A percentile compares a stretch with the other conserved stretches of the same genome.
Evolutionary conservation across 2,329 filamentous ascomycete genomes (phyloP).

Genomic region (Pseudocercospora cruenta): DNA sequence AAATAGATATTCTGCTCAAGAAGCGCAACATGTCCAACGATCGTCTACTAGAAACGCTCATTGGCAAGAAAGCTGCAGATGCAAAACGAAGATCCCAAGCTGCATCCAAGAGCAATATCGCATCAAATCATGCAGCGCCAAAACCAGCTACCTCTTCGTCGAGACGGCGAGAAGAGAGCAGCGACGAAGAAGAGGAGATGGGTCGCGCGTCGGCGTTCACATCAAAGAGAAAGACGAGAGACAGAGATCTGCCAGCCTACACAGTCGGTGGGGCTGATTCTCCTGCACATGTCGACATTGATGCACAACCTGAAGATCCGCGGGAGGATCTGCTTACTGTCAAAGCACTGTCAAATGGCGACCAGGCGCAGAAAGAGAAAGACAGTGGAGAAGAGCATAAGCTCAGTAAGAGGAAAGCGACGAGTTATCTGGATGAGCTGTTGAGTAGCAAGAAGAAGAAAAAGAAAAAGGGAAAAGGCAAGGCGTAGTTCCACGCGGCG

Average conservation of each 20-base stretch:
- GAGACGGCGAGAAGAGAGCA: slow-evolving; percentile 1
- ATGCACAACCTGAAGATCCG: slow-evolving; percentile 19
- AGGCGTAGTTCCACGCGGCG: neutral
- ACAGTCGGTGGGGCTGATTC: slow-evolving; percentile 12
- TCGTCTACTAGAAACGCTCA: slow-evolving; percentile 44
- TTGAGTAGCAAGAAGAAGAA: slow-evolving; percentile 56
- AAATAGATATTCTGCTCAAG: slow-evolving; percentile 42
- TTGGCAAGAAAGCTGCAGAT: slow-evolving; percentile 48
- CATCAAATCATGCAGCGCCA: slow-evolving; percentile 17
- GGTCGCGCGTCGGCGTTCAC: slow-evolving; percentile 31
- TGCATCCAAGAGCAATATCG: slow-evolving; percentile 17
- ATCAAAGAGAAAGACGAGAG: slow-evolving; percentile 21
- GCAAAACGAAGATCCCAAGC: slow-evolving; percentile 32
- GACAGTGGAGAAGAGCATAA: slow-evolving; percentile 15
- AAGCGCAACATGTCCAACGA: slow-evolving; percentile 44
- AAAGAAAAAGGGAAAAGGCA: slow-evolving; percentile 34
- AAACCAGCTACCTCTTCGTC: neutral
- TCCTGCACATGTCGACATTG: slow-evolving; percentile 12
- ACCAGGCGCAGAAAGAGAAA: slow-evolving; percentile 3
- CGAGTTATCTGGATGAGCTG: slow-evolving; percentile 58
- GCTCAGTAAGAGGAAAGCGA: slow-evolving; percentile 27
- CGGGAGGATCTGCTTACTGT: slow-evolving; percentile 20
- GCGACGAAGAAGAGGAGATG: slow-evolving; percentile 44
- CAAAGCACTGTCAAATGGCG: slow-evolving; percentile 11
- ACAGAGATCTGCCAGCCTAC: slow-evolving; percentile 20